Base-by-base conservation (phyloP, 208 protist genomes). In the Crithidia mellificae region DNA sequence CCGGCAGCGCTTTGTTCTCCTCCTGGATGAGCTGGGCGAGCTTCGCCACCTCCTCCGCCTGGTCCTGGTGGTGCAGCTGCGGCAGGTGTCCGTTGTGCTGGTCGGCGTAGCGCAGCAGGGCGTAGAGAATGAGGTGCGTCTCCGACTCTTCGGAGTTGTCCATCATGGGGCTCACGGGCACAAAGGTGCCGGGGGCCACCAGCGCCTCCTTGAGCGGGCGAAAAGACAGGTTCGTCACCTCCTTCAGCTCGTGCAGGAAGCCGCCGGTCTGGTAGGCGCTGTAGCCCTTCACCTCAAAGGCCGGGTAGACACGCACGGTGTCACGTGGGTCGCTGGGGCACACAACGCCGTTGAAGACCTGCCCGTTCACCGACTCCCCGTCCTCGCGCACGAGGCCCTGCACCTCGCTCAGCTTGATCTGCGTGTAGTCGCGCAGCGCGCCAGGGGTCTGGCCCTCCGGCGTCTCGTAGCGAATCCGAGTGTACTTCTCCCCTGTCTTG, bases 361-460 rank as follows among this genome's bases (percentile, higher is more conserved):
- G 54, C 17, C 75, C 74, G 63, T 96, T 96, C 12, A 87, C 77
- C 44, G 82, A 90, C 51, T 74, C 77, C 39, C 88, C 91, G 72
- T 88, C 74, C 22, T 71, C 30, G 30, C 84, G 85, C 24, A 58
- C 56, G 15, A 94, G 74, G 8, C 88, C 85, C 25, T 86, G 72
- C 41, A 97, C 84, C 61, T 97, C 88, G 22, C 76, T 87, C 53
- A 96, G 88, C 73, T 93, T 92, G 4, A 97, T 74, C 55, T 85
- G 80, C 32, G 88, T 93, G 81, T 92, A 93, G 71, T 93, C 88
- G 52, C 87, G 84, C 43, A 96, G 63, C 2, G 88, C 86, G 19
- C 91, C 88, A 22, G 88, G 78, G 6, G 74, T 88, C 78, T 94
- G 87, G 27, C 91, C 91, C 59, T 96, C 87, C 17, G 91, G 91